Percentiles rank a stretch among this genome's conserved stretches.
phyloP scores from a whole-genome alignment of 306 rosid genomes.

The Rosa lucieae region DNA sequence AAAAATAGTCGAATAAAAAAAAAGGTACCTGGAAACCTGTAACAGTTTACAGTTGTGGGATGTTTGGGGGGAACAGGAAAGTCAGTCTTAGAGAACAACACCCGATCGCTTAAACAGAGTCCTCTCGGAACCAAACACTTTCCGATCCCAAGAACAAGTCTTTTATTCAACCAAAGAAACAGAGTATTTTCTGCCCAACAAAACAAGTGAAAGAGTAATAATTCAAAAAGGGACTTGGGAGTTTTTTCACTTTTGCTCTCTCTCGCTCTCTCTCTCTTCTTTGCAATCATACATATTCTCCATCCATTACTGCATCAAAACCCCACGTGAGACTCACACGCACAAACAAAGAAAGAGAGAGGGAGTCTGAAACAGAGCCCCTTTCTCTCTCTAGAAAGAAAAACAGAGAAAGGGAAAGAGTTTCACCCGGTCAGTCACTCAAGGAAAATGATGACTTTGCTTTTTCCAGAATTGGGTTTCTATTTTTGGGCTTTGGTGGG shows the following conservation, averaged over 20 bases:
- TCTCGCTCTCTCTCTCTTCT: neutral
- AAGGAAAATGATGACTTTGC: slow-evolving; percentile 33
- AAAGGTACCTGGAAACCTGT: slow-evolving; percentile 40
- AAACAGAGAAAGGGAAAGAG: neutral
- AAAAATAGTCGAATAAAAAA: slow-evolving; percentile 16
- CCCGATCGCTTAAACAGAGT: slow-evolving; percentile 42
- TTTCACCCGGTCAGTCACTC: slow-evolving; percentile 1
- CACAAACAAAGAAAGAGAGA: neutral
- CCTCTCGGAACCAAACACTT: slow-evolving; percentile 42
- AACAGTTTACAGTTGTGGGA: slow-evolving; percentile 41
- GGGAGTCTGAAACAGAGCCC: neutral
- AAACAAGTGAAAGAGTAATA: slow-evolving; percentile 7
- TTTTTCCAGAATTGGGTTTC: slow-evolving; percentile 21
- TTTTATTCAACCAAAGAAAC: slow-evolving; percentile 22
- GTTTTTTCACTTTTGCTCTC: slow-evolving; percentile 26
- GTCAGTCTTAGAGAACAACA: slow-evolving; percentile 42
- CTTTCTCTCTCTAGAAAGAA: slow-evolving; percentile 18
- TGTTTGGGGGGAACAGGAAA: slow-evolving; percentile 45
- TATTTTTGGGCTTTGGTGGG: slow-evolving; percentile 21
- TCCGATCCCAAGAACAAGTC: slow-evolving; percentile 47
- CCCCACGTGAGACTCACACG: slow-evolving; percentile 58
- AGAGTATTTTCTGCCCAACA: neutral
- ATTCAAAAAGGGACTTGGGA: slow-evolving; percentile 25
- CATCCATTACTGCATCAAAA: slow-evolving; percentile 41
- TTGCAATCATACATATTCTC: slow-evolving; percentile 44